These are phyloP conservation scores for Chrysoporthe austroafricana DNA, from an alignment of 2,329 filamentous ascomycete genomes.

Conservation along the genomic window DNA sequence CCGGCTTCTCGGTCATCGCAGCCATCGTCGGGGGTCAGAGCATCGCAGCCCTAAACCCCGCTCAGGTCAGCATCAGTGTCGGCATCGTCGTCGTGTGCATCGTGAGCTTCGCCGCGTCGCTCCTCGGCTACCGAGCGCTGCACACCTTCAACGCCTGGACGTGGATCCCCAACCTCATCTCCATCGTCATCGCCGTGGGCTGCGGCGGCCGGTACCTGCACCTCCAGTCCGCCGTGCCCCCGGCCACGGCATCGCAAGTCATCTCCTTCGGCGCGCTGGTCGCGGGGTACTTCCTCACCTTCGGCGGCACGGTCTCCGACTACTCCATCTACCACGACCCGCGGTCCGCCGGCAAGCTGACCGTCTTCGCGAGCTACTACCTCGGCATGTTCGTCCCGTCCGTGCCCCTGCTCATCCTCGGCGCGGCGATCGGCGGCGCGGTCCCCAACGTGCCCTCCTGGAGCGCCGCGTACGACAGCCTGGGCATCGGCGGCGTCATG, in stretches of 20 bases:
- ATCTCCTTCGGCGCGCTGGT: constrained; percentile 51
- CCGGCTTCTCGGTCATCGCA: constrained; percentile 61
- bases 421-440: constrained; percentile 55
- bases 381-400: constrained; percentile 54
- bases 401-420: constrained; percentile 52
- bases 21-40: constrained; percentile 59
- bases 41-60: constrained; percentile 51
- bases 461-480: constrained; percentile 45
- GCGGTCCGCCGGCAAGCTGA: constrained; percentile 34
- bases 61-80: constrained; percentile 53
- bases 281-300: constrained; percentile 58
- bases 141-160: constrained; percentile 60
- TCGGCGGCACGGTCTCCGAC: constrained; percentile 55
- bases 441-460: constrained; percentile 48
- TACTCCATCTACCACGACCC: constrained; percentile 61
- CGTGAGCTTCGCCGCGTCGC: constrained; percentile 56
- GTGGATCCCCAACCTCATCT: constrained; percentile 59
- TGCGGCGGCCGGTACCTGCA: constrained; percentile 55
- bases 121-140: constrained; percentile 58
- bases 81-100: constrained; percentile 61
- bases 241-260: constrained; percentile 44
- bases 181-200: constrained; percentile 55
- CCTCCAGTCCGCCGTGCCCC: constrained; percentile 47
- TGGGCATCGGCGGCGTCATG: constrained; percentile 50
- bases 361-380: constrained; percentile 55